Evolutionary conservation across 2,329 filamentous ascomycete species (phyloP), one percentile per base, ranked within the genome.

Genomic region (Ceratocystis eucalypticola): DNA sequence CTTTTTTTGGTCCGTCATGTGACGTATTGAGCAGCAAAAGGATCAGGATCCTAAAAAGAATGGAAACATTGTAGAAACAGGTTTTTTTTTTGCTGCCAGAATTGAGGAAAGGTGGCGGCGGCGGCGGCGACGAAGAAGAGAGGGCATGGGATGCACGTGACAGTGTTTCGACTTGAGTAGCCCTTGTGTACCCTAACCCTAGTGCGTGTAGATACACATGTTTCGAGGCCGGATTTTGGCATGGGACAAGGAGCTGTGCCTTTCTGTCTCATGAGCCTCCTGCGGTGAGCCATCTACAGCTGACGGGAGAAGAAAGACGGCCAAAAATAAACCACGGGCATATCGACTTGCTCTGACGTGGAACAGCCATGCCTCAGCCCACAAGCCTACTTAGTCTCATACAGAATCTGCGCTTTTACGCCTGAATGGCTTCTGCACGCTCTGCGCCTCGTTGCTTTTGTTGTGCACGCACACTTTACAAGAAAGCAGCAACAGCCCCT

Each of bases 1-100:
- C 33, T 37, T 37, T 37, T 37, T 37, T 37, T 37, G 33, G 33
- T 12, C 46, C 17, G 7, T 57, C 53, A 57, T 57, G 53, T 57
- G 53, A 28, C 25, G 22, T 30, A 57, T 25, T 55, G 12, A 25
- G 10, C 10, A 30, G 50, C n/a, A 20, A 57, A 57, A 57, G 53
- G 53, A 57, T 57, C 15, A 25, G 22, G 46, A 30, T 33, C 53
- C 53, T 57, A 1, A n/a, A 8, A 30, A 33, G 25, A 57, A 57
- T 25, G 33, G 53, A 57, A 57, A 57, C 53, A 57, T 57, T 57
- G 22, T 53, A 30, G 25, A 57, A 57, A 57, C 53, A 57, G 41
- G 61, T 63, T 37, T 37, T 63, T 37, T 63, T 28, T 44, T 30
- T 25, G 28, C 2, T 25, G 61, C 20, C 8, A 33, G 12, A n/a